phyloP scores from a whole-genome alignment of 345 rosid genomes.

The Sisymbrium altissimum region DNA sequence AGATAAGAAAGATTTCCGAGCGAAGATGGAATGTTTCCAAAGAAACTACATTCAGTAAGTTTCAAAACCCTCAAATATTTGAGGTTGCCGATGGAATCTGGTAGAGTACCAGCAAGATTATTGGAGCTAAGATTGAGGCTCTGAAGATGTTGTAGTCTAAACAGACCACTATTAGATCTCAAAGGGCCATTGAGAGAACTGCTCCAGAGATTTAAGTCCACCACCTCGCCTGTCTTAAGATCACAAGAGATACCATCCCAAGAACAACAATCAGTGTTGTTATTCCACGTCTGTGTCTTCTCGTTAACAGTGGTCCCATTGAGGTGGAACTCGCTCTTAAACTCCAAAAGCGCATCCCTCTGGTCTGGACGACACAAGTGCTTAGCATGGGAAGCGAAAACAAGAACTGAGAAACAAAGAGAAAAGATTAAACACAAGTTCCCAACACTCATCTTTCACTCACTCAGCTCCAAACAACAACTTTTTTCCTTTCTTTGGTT shows the following conservation, averaged over 20 bases:
- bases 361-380: constrained; percentile 3
- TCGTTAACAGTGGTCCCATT: background rate
- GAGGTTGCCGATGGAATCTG: constrained; percentile 18
- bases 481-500: no score
- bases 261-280: constrained; percentile 1
- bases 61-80: background rate
- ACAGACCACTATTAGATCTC: background rate
- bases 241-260: constrained; percentile 4
- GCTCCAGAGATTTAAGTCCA: background rate
- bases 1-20: constrained; percentile 31
- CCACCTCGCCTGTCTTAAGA: background rate
- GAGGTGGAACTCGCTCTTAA: background rate
- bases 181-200: background rate
- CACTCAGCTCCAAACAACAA: background rate
- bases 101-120: constrained; percentile 20
- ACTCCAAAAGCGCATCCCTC: constrained; percentile 3
- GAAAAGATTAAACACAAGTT: background rate
- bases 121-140: background rate
- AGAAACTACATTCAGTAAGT: background rate
- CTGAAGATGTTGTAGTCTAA: background rate
- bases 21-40: constrained; percentile 29
- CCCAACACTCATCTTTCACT: background rate
- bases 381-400: background rate
- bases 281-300: background rate
- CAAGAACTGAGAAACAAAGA: background rate